These are phyloP conservation scores for Bipolaris oryzae DNA, from an alignment of 2,329 filamentous ascomycete species.

Conservation along the genomic window DNA sequence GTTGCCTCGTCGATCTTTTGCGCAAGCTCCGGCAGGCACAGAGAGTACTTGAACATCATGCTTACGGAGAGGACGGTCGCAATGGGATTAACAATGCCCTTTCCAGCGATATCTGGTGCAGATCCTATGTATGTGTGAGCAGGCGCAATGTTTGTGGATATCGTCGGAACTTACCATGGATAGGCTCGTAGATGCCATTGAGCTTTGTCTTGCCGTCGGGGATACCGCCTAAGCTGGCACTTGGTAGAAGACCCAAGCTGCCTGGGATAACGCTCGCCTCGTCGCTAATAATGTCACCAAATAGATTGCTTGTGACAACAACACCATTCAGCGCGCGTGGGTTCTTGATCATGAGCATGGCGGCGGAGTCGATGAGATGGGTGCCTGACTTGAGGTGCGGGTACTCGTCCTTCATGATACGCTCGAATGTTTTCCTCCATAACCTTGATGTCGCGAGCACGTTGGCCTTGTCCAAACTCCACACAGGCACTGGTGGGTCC, in stretches of 20 bases:
- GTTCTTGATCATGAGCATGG: constrained; percentile 97
- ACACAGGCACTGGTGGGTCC: constrained; percentile 77
- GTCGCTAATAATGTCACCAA: constrained; percentile 94
- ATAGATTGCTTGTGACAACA: constrained; percentile 90
- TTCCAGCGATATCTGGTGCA: constrained; percentile 89
- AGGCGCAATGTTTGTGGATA: not conserved
- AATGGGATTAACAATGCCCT: constrained; percentile 90
- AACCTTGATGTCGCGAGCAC: constrained; percentile 88
- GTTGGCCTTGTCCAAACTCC: constrained; percentile 94
- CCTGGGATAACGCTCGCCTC: constrained; percentile 95
- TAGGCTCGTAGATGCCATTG: constrained; percentile 97
- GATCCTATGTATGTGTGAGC: constrained; percentile 62
- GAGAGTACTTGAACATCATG: constrained; percentile 95
- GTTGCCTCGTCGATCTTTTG: constrained; percentile 82
- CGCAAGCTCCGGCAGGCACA: constrained; percentile 78
- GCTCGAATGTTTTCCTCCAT: constrained; percentile 85
- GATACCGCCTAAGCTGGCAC: constrained; percentile 82
- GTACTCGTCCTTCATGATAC: constrained; percentile 87
- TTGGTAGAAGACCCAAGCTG: constrained; percentile 84
- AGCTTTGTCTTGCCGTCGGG: constrained; percentile 84
- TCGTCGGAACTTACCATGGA: constrained; percentile 72
- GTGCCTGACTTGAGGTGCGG: constrained; percentile 82
- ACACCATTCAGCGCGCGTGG: constrained; percentile 86
- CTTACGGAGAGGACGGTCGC: constrained; percentile 90
- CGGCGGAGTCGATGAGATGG: constrained; percentile 94